Conservation (phyloP, 2,329 filamentous ascomycete species). For the Clonostachys solani region DNA sequence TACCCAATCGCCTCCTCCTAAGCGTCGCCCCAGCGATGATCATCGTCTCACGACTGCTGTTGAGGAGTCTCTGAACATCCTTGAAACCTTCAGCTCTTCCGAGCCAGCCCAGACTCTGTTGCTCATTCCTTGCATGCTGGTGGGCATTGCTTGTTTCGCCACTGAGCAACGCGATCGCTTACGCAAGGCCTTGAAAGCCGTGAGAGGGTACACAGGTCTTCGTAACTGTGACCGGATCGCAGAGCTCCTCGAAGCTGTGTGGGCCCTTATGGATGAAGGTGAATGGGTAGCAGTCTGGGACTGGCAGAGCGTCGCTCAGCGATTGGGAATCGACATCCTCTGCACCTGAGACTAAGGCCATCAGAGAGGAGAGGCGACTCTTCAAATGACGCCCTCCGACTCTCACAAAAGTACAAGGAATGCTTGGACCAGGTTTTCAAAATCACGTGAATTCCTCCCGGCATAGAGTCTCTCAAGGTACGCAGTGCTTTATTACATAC, state of each 20-base stretch:
- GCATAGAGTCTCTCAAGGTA: too few relatives aligned
- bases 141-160: conserved; percentile 57
- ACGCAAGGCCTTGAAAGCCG: conserved; percentile 39
- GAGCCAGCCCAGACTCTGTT: conserved; percentile 57
- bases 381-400: too few relatives aligned
- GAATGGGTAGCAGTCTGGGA: conserved; percentile 60
- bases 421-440: too few relatives aligned
- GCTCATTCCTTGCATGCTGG: conserved; percentile 55
- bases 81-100: conserved; percentile 50
- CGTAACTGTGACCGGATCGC: conserved; percentile 51
- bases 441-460: too few relatives aligned
- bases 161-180: conserved; percentile 47
- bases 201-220: conserved; percentile 56
- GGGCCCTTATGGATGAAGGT: conserved; percentile 52
- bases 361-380: too few relatives aligned
- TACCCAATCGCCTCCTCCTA: conserved; percentile 35
- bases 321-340: conserved; percentile 52
- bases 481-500: too few relatives aligned
- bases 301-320: conserved; percentile 53
- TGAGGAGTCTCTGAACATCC: conserved; percentile 48
- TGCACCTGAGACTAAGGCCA: conserved; percentile 21
- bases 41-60: conserved; percentile 48
- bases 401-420: too few relatives aligned
- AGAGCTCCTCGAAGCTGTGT: conserved; percentile 53
- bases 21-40: conserved; percentile 45